Base-by-base conservation (phyloP, 1,284 basidiomycete genomes). In the Ceratobasidium sp. region DNA sequence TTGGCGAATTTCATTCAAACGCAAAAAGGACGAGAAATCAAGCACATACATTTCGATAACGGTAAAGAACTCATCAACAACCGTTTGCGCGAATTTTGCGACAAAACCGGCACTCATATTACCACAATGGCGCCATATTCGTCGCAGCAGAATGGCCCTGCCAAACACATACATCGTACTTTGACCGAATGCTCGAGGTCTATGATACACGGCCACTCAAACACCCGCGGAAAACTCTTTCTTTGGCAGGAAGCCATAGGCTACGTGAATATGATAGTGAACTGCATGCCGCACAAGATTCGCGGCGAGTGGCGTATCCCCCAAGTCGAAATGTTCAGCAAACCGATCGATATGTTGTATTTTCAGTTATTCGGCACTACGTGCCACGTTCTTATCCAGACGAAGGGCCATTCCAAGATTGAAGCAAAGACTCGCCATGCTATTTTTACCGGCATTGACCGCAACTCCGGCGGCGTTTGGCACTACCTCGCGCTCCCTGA, bases 61-160 rank as follows among this genome's bases (percentile, higher is more conserved):
- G 65, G 49, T 13, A 53, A 39, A 24, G 65, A 68, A 56, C 48
- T 68, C 13, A 56, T 54, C 37, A 54, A 54, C 19, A 41, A 19
- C 24, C 34, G n/a, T 29, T 16, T 68, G 22, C 49, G 29, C 24
- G 29, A 65, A 6, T 39, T 13, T 31, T 68, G 65, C 31, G 51
- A 34, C 34, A 56, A 68, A 41, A 34, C 29, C 14, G 51, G 65
- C 1, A 68, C 51, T 3, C 29, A 68, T 27, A 68, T 68, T 11
- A 68, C 65, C 2, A 68, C 65, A 7, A 77, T 78, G 0, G 66
- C 76, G 0, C 78, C 79, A 2, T 77, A 80, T 64, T 76, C 78
- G 2, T 80, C 78, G 14, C 76, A 79, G 66, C 72, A 76, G 14
- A 81, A 82, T 46, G 80, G 81, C 9, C 72, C 76, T 0, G 79